Base-by-base conservation (phyloP, 495 filamentous ascomycete genomes). In the Aspergillus incahuasiensis region DNA sequence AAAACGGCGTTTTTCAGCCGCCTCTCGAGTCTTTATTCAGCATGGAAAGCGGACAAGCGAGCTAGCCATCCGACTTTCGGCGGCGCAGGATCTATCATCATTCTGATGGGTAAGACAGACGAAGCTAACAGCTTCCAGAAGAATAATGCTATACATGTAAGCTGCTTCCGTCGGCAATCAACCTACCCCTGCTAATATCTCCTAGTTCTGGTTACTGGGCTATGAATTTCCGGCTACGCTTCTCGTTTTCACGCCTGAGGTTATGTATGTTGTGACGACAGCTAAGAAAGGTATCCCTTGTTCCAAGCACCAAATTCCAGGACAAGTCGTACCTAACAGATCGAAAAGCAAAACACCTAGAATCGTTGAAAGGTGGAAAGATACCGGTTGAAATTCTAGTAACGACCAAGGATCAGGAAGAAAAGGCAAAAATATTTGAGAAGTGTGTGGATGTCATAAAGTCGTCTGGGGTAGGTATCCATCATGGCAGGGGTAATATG, bases 181-280 rank as follows among this genome's bases (percentile, higher is more conserved):
- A 0, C 5, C 16, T 30, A 11, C 12, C 16, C 24, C n/a, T 32
- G 8, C 44, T 43, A 19, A 45, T 3, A 38, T 18, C 6, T 20
- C 30, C 12, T 21, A 98, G 91, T 96, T 97, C 74, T 99, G 94
- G 94, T 80, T 99, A 46, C 82, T 99, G 55, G 94, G 94, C 59
- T 99, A 97, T 78, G 94, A 99, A 67, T 99, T 99, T 63, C 94
- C 94, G 41, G 90, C 94, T 13, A 97, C 94, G 0, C 79, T 97
- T 39, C 87, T 99, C 71, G 79, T 99, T 42, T 80, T 97, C 62
- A 97, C 95, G 9, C 82, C 84, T 48, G 95, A 97, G 51, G 80
- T 82, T 50, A 74, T 97, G 58, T 92, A 91, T 68, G 84, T 97
- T 48, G 86, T 97, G 52, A 97, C 95, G 2, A 97, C 94, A 11